phyloP scores from a whole-genome alignment of 2,329 filamentous ascomycete species.

The Diaporthe citriasiana region DNA sequence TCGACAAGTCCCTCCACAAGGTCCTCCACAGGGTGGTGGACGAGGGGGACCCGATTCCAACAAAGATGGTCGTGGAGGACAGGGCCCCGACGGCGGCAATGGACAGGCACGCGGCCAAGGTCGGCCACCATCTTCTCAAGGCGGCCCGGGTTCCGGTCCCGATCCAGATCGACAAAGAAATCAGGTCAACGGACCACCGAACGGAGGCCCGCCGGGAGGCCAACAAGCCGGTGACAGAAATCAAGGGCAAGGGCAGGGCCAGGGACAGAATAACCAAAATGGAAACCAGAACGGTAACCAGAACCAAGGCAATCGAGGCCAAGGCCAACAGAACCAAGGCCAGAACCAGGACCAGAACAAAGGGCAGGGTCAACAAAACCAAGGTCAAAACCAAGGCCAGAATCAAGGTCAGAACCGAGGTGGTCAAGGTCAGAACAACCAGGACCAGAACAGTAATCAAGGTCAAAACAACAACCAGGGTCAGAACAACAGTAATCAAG shows the following conservation, averaged over 20 bases:
- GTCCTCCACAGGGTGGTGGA: constrained; percentile 12
- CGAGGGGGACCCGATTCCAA: constrained; percentile 11
- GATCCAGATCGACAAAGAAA: constrained; percentile 9
- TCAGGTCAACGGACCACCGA: constrained; percentile 12
- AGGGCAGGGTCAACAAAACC: not conserved
- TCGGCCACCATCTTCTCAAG: not conserved
- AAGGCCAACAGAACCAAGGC: constrained; percentile 4
- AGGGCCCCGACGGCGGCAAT: not conserved
- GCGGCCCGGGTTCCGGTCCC: constrained; percentile 2
- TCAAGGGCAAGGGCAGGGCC: not conserved
- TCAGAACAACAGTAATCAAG: not conserved
- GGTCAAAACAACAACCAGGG: not conserved
- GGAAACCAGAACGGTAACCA: not conserved
- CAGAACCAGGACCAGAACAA: constrained; percentile 3
- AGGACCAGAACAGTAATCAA: constrained; percentile 6
- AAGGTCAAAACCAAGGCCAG: not conserved
- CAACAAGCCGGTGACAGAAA: not conserved
- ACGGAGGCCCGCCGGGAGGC: not conserved
- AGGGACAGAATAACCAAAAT: not conserved
- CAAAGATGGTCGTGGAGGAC: constrained; percentile 1
- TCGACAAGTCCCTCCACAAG: constrained; percentile 5
- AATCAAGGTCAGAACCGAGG: constrained; percentile 8
- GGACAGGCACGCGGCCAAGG: not conserved
- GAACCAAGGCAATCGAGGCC: constrained; percentile 8
- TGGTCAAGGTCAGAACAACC: constrained; percentile 7